phyloP scores from a whole-genome alignment of 257 asterid species.

The Paulownia fortunei region DNA sequence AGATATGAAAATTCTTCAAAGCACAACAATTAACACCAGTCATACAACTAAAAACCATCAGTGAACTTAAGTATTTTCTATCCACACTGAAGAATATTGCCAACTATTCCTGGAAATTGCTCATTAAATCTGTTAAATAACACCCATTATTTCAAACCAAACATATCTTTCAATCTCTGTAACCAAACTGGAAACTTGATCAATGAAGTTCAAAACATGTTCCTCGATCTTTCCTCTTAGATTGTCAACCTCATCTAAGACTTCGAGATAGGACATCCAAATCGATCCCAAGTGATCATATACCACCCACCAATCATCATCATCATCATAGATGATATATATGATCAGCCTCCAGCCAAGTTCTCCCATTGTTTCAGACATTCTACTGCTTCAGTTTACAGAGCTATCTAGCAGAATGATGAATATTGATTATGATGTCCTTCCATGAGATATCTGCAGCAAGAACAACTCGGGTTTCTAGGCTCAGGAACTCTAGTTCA shows the following conservation, averaged over 20 bases:
- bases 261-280: not conserved
- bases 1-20: not conserved
- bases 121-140: not conserved
- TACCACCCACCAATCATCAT: not conserved
- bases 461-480: too few relatives aligned
- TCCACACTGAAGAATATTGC: constrained; percentile 2
- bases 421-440: too few relatives aligned
- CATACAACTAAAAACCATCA: not conserved
- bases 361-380: not conserved
- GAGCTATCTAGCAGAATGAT: not conserved
- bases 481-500: not conserved
- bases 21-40: not conserved
- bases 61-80: not conserved
- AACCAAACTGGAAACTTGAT: not conserved
- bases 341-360: not conserved
- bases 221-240: too few relatives aligned
- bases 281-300: not conserved
- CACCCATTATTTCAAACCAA: too few relatives aligned
- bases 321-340: not conserved
- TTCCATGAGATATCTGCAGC: too few relatives aligned
- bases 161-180: not conserved
- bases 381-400: not conserved
- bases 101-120: not conserved
- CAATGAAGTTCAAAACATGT: not conserved
- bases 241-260: not conserved